phyloP scores from a whole-genome alignment of 108 stramenopile species.

The Skeletonema menzelii region DNA sequence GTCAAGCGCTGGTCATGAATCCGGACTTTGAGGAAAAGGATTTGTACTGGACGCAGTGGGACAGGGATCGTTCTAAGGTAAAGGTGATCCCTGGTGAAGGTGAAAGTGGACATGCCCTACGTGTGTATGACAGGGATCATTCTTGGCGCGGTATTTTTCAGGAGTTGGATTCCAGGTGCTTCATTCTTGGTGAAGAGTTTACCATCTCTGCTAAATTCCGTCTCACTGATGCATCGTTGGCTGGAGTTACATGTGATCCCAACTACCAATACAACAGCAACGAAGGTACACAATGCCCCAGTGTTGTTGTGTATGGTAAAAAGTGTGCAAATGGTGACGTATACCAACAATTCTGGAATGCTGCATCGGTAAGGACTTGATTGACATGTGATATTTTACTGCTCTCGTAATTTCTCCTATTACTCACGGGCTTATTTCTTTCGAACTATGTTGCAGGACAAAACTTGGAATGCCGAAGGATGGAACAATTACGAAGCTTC shows the following conservation, averaged over 20 bases:
- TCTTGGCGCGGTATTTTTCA: conserved; percentile 28
- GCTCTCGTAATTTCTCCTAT: background rate
- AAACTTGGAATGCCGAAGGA: conserved; percentile 27
- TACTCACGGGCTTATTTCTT: background rate
- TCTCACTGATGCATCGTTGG: conserved; percentile 23
- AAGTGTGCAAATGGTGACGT: conserved; percentile 17
- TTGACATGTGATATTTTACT: background rate
- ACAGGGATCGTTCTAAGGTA: conserved; percentile 20
- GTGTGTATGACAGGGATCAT: conserved; percentile 26
- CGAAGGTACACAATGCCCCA: conserved; percentile 32
- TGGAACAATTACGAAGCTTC: conserved; percentile 35
- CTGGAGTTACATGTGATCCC: conserved; percentile 33
- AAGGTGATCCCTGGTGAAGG: conserved; percentile 12
- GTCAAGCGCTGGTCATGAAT: conserved; percentile 33
- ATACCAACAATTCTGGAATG: conserved; percentile 8
- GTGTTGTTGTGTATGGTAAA: conserved; percentile 34
- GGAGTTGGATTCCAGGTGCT: conserved; percentile 40
- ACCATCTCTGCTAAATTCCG: conserved; percentile 39
- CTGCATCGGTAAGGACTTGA: background rate
- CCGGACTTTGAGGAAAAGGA: conserved; percentile 20
- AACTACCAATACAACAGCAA: conserved; percentile 18
- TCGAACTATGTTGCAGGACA: background rate
- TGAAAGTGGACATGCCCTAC: conserved; percentile 27
- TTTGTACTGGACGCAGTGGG: conserved; percentile 31
- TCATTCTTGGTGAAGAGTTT: conserved; percentile 34